Evolutionary conservation across 495 filamentous ascomycete genomes (phyloP).

Genomic region (Cryomyces minteri): DNA sequence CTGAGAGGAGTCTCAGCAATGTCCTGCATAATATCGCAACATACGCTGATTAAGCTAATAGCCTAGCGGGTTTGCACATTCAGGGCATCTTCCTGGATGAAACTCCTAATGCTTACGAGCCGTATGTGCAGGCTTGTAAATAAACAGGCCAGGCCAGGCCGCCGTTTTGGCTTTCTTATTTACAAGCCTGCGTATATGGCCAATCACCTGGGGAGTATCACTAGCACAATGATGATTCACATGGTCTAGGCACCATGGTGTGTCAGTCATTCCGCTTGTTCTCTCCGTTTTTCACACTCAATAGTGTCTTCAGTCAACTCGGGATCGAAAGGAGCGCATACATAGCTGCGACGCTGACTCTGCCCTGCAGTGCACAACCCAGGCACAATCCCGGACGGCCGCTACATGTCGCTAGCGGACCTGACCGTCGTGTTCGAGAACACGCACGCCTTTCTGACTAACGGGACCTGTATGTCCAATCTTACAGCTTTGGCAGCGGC

Average conservation of each 20-base stretch:
- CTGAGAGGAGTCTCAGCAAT: background rate
- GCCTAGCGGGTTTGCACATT: background rate
- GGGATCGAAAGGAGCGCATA: background rate
- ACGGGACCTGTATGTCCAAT: too few species aligned
- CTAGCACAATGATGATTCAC: background rate
- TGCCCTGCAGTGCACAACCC: conserved; percentile 3
- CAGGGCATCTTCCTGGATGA: conserved; percentile 10
- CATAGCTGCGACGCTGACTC: background rate
- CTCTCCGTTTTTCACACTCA: background rate
- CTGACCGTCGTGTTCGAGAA: conserved; percentile 4
- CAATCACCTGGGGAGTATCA: background rate
- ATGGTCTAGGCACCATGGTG: background rate
- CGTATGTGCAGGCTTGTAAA: too few species aligned
- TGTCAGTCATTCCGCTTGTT: background rate
- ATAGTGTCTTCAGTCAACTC: background rate
- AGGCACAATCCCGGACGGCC: background rate
- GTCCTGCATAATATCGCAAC: conserved; percentile 2
- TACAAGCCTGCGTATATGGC: background rate
- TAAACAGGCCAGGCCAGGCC: too few species aligned
- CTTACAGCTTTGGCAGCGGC: background rate
- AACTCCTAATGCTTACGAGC: conserved; percentile 1
- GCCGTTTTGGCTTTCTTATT: too few species aligned
- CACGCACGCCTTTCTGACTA: too few species aligned
- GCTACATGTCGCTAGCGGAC: background rate
- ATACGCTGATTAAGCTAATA: conserved; percentile 3